These are phyloP conservation scores for Scytalidium lignicola DNA, from an alignment of 2,329 filamentous ascomycete genomes.

Conservation along the genomic window DNA sequence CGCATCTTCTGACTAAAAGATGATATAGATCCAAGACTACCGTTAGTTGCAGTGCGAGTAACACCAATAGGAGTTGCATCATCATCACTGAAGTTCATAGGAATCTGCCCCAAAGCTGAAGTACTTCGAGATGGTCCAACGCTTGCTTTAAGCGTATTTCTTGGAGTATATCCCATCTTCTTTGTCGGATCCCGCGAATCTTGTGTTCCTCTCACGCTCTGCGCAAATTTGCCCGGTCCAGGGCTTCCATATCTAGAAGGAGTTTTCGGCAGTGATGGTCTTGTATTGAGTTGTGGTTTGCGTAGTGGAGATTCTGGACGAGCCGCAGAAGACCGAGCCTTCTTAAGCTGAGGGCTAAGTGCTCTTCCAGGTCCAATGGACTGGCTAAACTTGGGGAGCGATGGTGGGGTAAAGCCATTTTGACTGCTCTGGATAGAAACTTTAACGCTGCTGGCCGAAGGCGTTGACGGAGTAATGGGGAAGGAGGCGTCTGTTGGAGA, in stretches of 20 bases:
- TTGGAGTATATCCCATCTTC: conserved; percentile 35
- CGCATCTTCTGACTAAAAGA: conserved; percentile 49
- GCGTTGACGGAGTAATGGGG: conserved; percentile 66
- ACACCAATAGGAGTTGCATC: conserved; percentile 49
- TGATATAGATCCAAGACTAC: conserved; percentile 48
- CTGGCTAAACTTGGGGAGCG: conserved; percentile 77
- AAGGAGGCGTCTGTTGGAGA: conserved; percentile 47
- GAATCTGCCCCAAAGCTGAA: conserved; percentile 50
- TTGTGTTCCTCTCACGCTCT: conserved; percentile 54
- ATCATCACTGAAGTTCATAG: conserved; percentile 48
- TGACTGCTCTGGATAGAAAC: conserved; percentile 33
- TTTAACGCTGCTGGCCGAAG: conserved; percentile 47
- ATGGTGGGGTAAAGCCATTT: conserved; percentile 59
- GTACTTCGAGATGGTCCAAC: conserved; percentile 49
- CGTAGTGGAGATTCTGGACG: conserved; percentile 83
- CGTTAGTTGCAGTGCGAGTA: conserved; percentile 45
- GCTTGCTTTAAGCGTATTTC: conserved; percentile 41
- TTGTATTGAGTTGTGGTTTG: conserved; percentile 53
- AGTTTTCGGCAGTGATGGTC: conserved; percentile 44
- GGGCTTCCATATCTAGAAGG: conserved; percentile 60
- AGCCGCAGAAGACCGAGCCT: conserved; percentile 70
- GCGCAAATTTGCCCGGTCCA: conserved; percentile 56
- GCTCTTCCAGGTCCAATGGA: conserved; percentile 70
- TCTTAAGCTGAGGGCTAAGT: conserved; percentile 67
- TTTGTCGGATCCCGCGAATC: conserved; percentile 57